Base-by-base conservation (phyloP, 768 basidiomycete species). In the Strobilomyces echinocephalus region DNA sequence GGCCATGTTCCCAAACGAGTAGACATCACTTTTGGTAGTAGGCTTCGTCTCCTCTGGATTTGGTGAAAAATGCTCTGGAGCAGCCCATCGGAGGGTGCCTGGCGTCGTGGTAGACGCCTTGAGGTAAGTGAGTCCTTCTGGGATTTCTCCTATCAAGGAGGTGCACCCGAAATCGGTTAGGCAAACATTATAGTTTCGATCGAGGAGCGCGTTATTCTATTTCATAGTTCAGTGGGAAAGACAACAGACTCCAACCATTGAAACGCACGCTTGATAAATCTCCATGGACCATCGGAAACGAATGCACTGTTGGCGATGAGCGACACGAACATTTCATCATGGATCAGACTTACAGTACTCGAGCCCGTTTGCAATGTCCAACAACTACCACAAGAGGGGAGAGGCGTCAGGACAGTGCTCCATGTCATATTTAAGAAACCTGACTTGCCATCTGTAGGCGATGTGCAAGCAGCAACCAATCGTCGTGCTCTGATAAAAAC, bases 51-150 rank as follows among this genome's bases (percentile, higher is more conserved):
- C 8, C 20, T 51, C 42, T n/a, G 5, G 67, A 58, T n/a, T 61
- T 48, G 14, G 7, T 20, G n/a, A 2, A 4, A 77, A 18, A 20
- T 38, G 63, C 12, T 70, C 60, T 0, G 74, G 64, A 38, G 76
- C 77, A 14, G 76, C 71, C 76, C 76, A 78, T 1, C 78, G 69
- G 15, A 76, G 65, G 18, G 76, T 72, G 0, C 58, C 58, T 16
- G 51, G 45, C 10, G 12, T 75, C 73, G 7, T 68, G 67, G 47
- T 76, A 62, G 38, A 55, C 50, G 35, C 28, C n/a, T 47, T 44
- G 9, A 57, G 52, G 44, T 36, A 36, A 36, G 15, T 36, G 15
- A 36, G 35, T 16, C 35, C 35, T n/a, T 36, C 35, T 15, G 35
- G 35, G 15, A 36, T 14, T 36, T 36, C 35, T 36, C 35, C 35